phyloP scores from a whole-genome alignment of 441 rosid genomes.

The Gossypium laxum region DNA sequence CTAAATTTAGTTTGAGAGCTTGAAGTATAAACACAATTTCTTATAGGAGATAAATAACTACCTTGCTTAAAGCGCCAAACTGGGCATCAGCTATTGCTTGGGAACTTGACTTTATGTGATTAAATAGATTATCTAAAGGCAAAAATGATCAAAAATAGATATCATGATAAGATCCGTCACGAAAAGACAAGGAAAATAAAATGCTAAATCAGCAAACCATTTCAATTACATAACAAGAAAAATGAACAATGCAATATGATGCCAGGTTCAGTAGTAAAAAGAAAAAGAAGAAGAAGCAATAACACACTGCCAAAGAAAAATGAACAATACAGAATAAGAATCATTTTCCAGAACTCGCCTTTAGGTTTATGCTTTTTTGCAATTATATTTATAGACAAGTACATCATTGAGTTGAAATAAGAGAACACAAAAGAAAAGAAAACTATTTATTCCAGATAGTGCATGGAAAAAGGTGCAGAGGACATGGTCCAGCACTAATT shows the following conservation, averaged over 20 bases:
- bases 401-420: not conserved
- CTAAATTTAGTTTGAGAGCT: constrained; percentile 9
- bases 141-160: constrained; percentile 8
- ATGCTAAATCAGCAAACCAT: not conserved
- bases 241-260: not conserved
- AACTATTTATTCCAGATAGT: not conserved
- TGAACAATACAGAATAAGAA: not conserved
- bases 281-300: not conserved
- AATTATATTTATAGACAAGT: not conserved
- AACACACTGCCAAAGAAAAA: not conserved
- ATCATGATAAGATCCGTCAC: not conserved
- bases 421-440: not conserved
- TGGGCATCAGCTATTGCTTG: constrained; percentile 38
- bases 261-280: not conserved
- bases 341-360: not conserved
- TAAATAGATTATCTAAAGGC: constrained; percentile 37
- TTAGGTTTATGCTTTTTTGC: not conserved
- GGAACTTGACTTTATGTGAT: constrained; percentile 41
- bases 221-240: not conserved
- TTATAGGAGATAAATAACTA: constrained; percentile 8
- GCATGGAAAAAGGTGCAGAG: not conserved
- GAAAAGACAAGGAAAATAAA: not conserved
- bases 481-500: not conserved
- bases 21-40: constrained; percentile 3
- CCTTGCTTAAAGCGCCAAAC: constrained; percentile 43